Conservation (phyloP, 1,284 basidiomycete species). For the Ceratobasidium sp. region DNA sequence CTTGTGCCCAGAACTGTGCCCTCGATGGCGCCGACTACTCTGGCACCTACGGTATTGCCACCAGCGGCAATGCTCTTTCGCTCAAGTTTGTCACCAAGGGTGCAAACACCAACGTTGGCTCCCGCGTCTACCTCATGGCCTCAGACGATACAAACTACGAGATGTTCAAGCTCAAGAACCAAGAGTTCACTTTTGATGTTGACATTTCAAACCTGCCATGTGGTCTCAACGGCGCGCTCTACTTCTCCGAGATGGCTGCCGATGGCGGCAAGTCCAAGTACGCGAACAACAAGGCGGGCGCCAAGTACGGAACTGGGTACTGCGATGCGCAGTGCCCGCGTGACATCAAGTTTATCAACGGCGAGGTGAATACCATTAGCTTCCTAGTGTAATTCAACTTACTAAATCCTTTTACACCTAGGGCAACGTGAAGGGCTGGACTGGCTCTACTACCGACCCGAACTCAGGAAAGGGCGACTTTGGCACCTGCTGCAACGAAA, state of each 20-base stretch:
- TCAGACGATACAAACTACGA: slow-evolving; percentile 62
- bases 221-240: slow-evolving; percentile 69
- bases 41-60: no score
- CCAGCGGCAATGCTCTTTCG: no score
- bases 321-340: no score
- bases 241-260: slow-evolving; percentile 68
- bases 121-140: no score
- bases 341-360: no score
- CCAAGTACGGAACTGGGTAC: background rate
- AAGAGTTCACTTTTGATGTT: slow-evolving; percentile 72
- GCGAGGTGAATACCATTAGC: background rate
- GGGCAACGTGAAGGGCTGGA: slow-evolving; percentile 66
- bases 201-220: slow-evolving; percentile 70
- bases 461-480: slow-evolving; percentile 64
- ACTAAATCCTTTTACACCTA: slow-evolving; percentile 46
- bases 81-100: no score
- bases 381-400: background rate
- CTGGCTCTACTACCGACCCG: slow-evolving; percentile 58
- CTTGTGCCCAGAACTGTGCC: no score
- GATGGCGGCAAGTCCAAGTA: slow-evolving; percentile 64
- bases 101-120: no score
- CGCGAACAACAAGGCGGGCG: background rate
- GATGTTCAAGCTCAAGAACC: slow-evolving; percentile 68
- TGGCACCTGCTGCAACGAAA: slow-evolving; percentile 65
- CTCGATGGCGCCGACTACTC: no score